phyloP scores from a whole-genome alignment of 495 filamentous ascomycete species.

The Ramalina intermedia region DNA sequence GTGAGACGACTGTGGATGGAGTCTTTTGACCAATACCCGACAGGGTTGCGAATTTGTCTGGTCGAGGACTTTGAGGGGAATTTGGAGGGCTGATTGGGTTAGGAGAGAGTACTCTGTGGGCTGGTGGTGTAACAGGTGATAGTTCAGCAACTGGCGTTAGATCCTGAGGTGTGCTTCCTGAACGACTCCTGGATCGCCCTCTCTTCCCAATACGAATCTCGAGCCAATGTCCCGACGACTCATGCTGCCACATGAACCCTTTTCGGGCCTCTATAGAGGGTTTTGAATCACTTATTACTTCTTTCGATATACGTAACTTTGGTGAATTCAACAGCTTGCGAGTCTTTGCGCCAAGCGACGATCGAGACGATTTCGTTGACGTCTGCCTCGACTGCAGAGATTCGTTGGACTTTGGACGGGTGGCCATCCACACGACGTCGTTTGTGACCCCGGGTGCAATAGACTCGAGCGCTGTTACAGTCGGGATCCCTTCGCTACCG shows the following conservation, averaged over 20 bases:
- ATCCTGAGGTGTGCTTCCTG: background rate
- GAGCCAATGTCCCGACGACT: constrained; percentile 10
- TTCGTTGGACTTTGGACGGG: background rate
- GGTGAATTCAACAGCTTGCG: background rate
- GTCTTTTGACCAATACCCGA: background rate
- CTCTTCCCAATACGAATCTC: constrained; percentile 10
- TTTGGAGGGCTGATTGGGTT: no score
- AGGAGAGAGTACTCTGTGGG: no score
- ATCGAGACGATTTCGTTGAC: background rate
- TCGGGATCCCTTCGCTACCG: background rate
- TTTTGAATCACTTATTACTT: background rate
- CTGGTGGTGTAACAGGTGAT: no score
- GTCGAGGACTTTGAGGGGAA: no score
- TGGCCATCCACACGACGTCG: background rate
- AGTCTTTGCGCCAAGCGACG: background rate
- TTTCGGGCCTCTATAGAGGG: constrained; percentile 1
- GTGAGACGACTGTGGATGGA: background rate
- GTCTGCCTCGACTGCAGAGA: background rate
- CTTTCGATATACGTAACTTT: background rate
- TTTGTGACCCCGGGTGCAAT: background rate
- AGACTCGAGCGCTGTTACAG: background rate
- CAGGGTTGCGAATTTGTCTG: background rate
- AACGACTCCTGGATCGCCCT: background rate
- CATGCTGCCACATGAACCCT: constrained; percentile 10
- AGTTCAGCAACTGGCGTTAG: background rate